Conservation (phyloP, 768 basidiomycete species). For the Boletus speciosus region DNA sequence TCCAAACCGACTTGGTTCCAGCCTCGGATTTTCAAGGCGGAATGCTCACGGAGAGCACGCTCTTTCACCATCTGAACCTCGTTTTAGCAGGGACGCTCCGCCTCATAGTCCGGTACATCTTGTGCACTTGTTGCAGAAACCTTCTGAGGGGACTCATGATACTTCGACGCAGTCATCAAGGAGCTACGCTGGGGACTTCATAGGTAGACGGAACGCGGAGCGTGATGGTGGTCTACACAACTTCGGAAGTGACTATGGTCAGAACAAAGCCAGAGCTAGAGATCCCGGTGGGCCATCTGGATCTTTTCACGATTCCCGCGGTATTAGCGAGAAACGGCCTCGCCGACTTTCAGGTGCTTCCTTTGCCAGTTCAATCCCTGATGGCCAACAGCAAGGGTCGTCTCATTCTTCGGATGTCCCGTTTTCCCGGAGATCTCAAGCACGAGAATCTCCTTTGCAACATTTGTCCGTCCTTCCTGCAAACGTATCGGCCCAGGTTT, state of each 20-base stretch:
- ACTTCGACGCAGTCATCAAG: slow-evolving; percentile 15
- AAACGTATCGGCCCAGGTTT: slow-evolving; percentile 4
- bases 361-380: slow-evolving; percentile 20
- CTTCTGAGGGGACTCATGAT: slow-evolving; percentile 24
- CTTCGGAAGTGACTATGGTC: slow-evolving; percentile 15
- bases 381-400: slow-evolving; percentile 20
- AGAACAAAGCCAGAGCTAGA: slow-evolving; percentile 16
- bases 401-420: slow-evolving; percentile 19
- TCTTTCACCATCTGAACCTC: slow-evolving; percentile 40
- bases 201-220: slow-evolving; percentile 16
- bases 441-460: slow-evolving; percentile 43
- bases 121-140: slow-evolving; percentile 63
- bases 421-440: slow-evolving; percentile 35
- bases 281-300: slow-evolving; percentile 14
- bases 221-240: slow-evolving; percentile 12
- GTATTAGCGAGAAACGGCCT: slow-evolving; percentile 14
- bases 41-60: slow-evolving; percentile 42
- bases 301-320: slow-evolving; percentile 16
- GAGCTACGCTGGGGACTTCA: slow-evolving; percentile 16
- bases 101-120: slow-evolving; percentile 37
- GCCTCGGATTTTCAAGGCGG: slow-evolving; percentile 38
- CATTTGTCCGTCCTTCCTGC: slow-evolving; percentile 27
- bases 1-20: slow-evolving; percentile 37
- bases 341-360: slow-evolving; percentile 24
- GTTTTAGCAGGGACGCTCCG: slow-evolving; percentile 44